Evolutionary conservation across 1,284 basidiomycete genomes (phyloP), one percentile per base, ranked within the genome.

Genomic region (Schizophyllum amplum): DNA sequence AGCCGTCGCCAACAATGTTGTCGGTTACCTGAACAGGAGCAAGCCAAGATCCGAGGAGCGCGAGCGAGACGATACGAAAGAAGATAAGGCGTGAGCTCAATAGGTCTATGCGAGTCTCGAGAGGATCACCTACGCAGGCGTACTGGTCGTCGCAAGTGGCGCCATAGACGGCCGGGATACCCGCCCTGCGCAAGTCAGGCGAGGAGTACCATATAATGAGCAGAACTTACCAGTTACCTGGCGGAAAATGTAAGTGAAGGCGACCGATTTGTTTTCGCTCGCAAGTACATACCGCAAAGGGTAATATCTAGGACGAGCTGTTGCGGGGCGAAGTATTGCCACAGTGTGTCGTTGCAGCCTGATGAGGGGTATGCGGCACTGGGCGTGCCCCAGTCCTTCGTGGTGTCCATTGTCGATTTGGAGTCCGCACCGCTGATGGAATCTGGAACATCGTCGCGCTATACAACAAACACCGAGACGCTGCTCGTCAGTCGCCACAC

Each of bases 281-380:
- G n/a, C 42, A n/a, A 46, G 42, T 79, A 84, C 59, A 70, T 70
- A 23, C 83, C 74, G 63, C 84, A 87, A 9, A 86, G 72, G 20
- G 77, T 78, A 56, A 82, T 83, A 58, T 84, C 76, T 56, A 86
- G 61, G 4, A 83, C 75, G 11, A 84, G 66, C 50, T 79, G 75
- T 63, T 84, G 81, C 2, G 77, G 63, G 4, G 69, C 69, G 65
- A 85, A 86, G 65, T 69, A 79, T 42, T 74, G 62, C 20, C 21
- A 50, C 20, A 50, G 33, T 6, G 75, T 67, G 51, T 79, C 70
- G 60, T 79, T 74, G 63, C 80, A 82, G 0, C 70, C 64, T 1
- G 68, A 62, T 13, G 72, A 70, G 4, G 72, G 72, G 63, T 77
- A 86, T 26, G 72, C 69, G 0, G 83, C 84, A 11, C 76, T 73